Percentiles rank a stretch among this genome's conserved stretches.
Conservation (phyloP, 371 early-diverging fungal genomes). For the Mucor irregularis region DNA sequence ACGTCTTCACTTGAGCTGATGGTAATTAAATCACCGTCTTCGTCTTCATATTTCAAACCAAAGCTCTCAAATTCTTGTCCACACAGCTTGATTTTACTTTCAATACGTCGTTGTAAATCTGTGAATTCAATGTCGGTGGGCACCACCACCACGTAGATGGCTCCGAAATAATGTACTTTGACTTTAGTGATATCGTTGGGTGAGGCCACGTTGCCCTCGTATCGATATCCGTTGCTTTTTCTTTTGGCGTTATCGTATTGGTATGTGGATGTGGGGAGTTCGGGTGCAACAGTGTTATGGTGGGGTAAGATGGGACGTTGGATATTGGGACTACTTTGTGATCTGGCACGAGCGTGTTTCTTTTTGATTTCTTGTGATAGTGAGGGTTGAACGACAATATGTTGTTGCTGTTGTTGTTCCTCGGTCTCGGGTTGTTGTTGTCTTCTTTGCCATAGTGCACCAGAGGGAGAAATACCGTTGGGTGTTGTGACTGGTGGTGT, state of each 20-base stretch:
- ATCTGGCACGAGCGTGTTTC: constrained; percentile 45
- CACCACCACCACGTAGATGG: constrained; percentile 86
- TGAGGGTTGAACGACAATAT: background rate
- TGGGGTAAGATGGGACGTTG: constrained; percentile 24
- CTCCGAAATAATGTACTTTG: constrained; percentile 83
- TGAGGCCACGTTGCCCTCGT: background rate
- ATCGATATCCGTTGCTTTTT: constrained; percentile 11
- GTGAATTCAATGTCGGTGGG: constrained; percentile 69
- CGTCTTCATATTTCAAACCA: constrained; percentile 86
- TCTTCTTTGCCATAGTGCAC: constrained; percentile 27
- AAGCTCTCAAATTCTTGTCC: constrained; percentile 45
- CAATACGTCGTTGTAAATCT: constrained; percentile 77
- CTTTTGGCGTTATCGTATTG: background rate
- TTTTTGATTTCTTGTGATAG: background rate
- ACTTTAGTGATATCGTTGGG: constrained; percentile 58
- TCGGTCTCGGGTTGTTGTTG: constrained; percentile 9
- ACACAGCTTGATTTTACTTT: constrained; percentile 74
- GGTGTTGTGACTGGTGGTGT: constrained; percentile 5
- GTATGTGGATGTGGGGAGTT: constrained; percentile 5
- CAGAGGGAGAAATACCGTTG: constrained; percentile 12
- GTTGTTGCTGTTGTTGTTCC: background rate
- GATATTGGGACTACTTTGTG: constrained; percentile 65
- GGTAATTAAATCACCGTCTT: constrained; percentile 87
- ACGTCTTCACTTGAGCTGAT: constrained; percentile 89
- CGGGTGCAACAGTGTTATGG: constrained; percentile 6